Evolutionary conservation across 202 grass and related monocot species (phyloP).

Genomic region (Schoenoplectus tabernaemontani): DNA sequence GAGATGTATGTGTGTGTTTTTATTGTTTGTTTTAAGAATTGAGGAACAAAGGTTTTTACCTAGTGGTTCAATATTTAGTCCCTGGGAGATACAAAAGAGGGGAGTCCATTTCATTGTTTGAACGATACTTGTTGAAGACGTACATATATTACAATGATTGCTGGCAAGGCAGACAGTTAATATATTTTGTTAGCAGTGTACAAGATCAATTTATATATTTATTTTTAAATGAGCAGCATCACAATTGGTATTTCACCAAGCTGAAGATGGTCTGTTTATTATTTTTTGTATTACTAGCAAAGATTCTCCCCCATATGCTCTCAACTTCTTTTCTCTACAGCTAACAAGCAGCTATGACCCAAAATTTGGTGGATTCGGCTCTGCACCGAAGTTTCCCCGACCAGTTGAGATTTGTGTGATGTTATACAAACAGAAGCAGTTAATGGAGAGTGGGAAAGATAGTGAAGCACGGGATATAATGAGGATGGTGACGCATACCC

Average conservation of each 20-base stretch:
- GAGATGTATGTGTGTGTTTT: background rate
- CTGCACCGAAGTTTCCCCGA: constrained; percentile 91
- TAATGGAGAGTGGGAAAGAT: constrained; percentile 39
- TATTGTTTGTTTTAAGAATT: background rate
- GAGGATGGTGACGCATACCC: constrained; percentile 71
- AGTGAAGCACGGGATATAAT: constrained; percentile 49
- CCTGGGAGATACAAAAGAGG: background rate
- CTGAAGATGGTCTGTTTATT: background rate
- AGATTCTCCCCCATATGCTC: background rate
- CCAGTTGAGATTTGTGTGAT: constrained; percentile 77
- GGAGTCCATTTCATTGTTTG: background rate
- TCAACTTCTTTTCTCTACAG: constrained; percentile 24
- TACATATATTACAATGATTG: background rate
- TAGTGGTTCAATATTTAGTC: background rate
- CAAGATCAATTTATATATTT: background rate
- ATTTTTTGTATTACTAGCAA: background rate
- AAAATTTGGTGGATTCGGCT: constrained; percentile 82
- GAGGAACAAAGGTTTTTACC: background rate
- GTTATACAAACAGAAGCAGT: constrained; percentile 64
- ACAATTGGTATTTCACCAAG: background rate
- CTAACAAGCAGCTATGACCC: constrained; percentile 57
- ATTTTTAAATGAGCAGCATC: background rate
- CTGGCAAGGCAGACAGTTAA: too few relatives aligned
- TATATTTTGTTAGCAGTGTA: background rate
- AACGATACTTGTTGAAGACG: background rate